phyloP scores from a whole-genome alignment of 345 rosid genomes.

The Eucalyptus erythrocorys region DNA sequence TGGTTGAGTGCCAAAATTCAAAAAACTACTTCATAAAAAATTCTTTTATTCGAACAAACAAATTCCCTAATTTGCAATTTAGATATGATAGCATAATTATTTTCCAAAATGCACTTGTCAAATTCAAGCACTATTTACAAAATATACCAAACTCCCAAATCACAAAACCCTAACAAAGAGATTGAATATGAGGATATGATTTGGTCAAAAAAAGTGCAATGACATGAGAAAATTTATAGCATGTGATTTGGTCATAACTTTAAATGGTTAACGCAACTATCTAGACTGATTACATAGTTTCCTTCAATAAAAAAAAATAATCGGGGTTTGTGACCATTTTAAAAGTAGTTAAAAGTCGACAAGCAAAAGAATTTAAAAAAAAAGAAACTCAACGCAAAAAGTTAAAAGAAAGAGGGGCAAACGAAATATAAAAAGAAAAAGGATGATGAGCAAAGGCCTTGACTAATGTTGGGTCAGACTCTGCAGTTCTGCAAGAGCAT shows the following conservation, averaged over 20 bases:
- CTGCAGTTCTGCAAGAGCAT: not conserved
- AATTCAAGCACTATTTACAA: not conserved
- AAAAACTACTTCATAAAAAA: not conserved
- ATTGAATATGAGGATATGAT: not conserved
- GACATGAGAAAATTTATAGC: not conserved
- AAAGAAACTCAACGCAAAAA: not conserved
- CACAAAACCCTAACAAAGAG: not conserved
- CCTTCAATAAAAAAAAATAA: not conserved
- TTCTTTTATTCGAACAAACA: not conserved
- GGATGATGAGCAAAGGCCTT: not conserved
- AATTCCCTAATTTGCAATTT: not conserved
- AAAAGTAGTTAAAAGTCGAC: not conserved
- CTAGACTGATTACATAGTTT: not conserved
- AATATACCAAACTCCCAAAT: not conserved
- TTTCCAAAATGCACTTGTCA: not conserved
- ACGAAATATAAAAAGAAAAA: not conserved
- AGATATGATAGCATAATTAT: not conserved
- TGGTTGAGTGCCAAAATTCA: not conserved
- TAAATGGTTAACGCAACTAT: not conserved
- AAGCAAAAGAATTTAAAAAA: not conserved
- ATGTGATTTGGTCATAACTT: not conserved
- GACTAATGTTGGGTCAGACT: not conserved
- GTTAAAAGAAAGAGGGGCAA: not conserved
- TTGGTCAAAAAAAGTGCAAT: not conserved
- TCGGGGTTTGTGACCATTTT: not conserved